Evolutionary conservation across 164 flowering plant species (phyloP).

Genomic region (Vitis rotundifolia): DNA sequence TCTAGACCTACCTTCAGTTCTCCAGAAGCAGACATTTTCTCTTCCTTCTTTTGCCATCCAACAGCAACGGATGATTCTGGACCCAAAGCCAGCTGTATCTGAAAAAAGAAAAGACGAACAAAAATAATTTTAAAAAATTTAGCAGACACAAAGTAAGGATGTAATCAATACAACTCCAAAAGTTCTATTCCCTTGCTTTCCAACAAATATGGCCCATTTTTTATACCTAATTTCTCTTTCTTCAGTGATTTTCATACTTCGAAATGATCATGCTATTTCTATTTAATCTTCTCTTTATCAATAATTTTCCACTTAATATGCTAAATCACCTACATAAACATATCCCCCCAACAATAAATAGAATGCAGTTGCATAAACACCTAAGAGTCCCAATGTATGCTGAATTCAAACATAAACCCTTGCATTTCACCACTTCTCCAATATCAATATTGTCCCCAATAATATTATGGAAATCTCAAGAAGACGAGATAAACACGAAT

Average conservation of each 20-base stretch:
- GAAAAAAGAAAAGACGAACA: conserved; percentile 16
- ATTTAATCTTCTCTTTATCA: neutral
- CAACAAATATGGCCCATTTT: neutral
- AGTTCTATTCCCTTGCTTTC: too few relatives aligned
- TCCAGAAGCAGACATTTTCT: conserved; percentile 77
- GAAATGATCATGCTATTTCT: neutral
- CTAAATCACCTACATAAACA: neutral
- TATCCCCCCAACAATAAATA: neutral
- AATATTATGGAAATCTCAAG: neutral
- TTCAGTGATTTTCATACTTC: neutral
- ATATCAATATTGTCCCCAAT: neutral
- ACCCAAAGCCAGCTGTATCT: conserved; percentile 88
- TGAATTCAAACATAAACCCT: too few relatives aligned
- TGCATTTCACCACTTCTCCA: neutral
- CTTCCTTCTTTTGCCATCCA: conserved; percentile 87
- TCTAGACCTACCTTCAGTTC: conserved; percentile 69
- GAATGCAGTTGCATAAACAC: neutral
- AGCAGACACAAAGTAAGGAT: neutral
- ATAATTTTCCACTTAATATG: neutral
- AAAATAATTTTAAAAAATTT: conserved; percentile 1
- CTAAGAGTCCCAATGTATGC: neutral
- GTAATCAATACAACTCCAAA: too few relatives aligned
- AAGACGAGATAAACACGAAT: neutral
- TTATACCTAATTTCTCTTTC: neutral
- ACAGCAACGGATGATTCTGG: conserved; percentile 71